Conservation (phyloP, 2,329 filamentous ascomycete genomes). For the Stachybotrys chartarum region DNA sequence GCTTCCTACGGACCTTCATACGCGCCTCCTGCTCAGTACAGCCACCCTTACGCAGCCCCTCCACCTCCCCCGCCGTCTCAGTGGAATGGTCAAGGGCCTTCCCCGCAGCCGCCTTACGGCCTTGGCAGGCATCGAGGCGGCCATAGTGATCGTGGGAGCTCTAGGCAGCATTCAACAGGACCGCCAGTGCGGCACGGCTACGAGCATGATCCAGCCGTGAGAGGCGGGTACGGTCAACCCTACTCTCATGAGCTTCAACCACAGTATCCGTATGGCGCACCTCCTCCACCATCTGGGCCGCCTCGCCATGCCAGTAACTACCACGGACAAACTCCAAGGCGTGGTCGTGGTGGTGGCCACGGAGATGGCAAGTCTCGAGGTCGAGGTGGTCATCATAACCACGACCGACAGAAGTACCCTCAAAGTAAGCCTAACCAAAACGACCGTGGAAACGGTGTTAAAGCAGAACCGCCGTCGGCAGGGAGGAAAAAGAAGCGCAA, state of each 20-base stretch:
- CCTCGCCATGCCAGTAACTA: conserved; percentile 26
- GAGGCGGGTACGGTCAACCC: conserved; percentile 29
- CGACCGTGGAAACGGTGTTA: conserved; percentile 5
- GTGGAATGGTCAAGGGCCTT: conserved; percentile 24
- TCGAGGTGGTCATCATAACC: conserved; percentile 25
- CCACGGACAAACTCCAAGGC: conserved; percentile 25
- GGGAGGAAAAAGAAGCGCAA: conserved; percentile 62
- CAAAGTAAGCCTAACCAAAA: too few species aligned
- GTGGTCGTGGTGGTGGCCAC: conserved; percentile 26
- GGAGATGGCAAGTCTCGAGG: conserved; percentile 33
- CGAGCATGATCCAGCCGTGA: conserved; percentile 26
- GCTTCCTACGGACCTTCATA: conserved; percentile 37
- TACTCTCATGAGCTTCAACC: conserved; percentile 30
- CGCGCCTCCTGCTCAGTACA: conserved; percentile 29
- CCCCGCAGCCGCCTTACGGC: conserved; percentile 28
- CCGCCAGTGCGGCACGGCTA: conserved; percentile 26
- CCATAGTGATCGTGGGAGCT: conserved; percentile 36
- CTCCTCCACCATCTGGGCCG: conserved; percentile 27
- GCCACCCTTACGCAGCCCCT: conserved; percentile 26
- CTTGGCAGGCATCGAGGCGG: conserved; percentile 33
- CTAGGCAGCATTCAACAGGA: conserved; percentile 21
- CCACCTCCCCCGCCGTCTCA: conserved; percentile 26
- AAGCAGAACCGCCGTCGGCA: conserved; percentile 16
- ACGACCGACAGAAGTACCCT: background rate
- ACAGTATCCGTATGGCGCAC: conserved; percentile 33